These are phyloP conservation scores for Novymonas esmeraldas DNA, from an alignment of 208 protist species.

Conservation along the genomic window DNA sequence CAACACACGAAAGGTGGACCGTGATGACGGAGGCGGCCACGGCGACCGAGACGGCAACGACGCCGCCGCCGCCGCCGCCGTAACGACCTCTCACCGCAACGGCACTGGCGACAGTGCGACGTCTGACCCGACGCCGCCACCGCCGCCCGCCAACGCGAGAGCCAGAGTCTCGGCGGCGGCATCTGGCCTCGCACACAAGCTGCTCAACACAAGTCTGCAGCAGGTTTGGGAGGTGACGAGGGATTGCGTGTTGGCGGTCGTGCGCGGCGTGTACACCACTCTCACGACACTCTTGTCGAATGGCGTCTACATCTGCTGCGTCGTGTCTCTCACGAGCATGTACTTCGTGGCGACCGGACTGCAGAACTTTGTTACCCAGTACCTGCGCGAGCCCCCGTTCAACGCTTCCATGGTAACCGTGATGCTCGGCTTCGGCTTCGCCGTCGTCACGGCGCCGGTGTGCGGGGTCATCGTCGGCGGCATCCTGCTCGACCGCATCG, in stretches of 20 bases:
- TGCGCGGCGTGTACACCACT: not conserved
- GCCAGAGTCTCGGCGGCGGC: not conserved
- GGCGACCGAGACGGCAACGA: slow-evolving; percentile 1
- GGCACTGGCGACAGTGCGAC: not conserved
- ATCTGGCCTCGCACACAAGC: not conserved
- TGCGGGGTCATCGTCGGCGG: slow-evolving; percentile 84
- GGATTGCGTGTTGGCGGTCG: not conserved
- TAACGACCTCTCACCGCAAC: too few species aligned
- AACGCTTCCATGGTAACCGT: slow-evolving; percentile 82
- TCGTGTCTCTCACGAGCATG: slow-evolving; percentile 82
- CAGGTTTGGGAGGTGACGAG: slow-evolving; percentile 9
- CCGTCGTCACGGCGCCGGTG: slow-evolving; percentile 84
- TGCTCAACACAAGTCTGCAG: not conserved
- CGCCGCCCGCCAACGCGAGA: too few species aligned
- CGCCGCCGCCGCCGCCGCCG: not conserved
- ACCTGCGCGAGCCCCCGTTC: slow-evolving; percentile 79
- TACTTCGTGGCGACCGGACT: slow-evolving; percentile 93
- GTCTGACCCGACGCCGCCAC: not conserved
- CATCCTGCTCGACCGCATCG: slow-evolving; percentile 83
- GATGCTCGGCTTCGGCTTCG: slow-evolving; percentile 79
- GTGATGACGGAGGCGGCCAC: slow-evolving; percentile 5
- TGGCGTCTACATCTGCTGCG: slow-evolving; percentile 74
- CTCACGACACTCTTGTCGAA: slow-evolving; percentile 47
- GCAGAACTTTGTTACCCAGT: slow-evolving; percentile 93
- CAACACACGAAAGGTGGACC: slow-evolving; percentile 36